phyloP scores from a whole-genome alignment of 805 yeast genomes.

The Candida nonsorbophila region DNA sequence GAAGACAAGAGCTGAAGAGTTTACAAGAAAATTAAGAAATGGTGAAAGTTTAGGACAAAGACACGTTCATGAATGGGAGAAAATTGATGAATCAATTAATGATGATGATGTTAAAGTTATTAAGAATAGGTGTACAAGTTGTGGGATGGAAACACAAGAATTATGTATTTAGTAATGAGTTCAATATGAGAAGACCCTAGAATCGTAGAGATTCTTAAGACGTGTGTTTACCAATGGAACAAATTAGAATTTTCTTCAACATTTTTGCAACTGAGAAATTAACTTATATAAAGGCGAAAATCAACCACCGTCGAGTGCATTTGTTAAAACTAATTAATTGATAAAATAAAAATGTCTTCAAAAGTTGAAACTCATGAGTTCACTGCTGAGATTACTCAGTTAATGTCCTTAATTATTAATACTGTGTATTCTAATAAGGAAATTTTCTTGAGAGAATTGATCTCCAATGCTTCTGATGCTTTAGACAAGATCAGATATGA shows the following conservation, averaged over 20 bases:
- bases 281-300: constrained; percentile 1
- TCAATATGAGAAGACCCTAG: neutral
- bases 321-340: neutral
- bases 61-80: constrained; percentile 69
- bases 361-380: constrained; percentile 85
- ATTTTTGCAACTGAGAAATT: constrained; percentile 6
- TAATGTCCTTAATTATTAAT: constrained; percentile 99
- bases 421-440: constrained; percentile 99
- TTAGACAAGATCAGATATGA: constrained; percentile 97
- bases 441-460: constrained; percentile 97
- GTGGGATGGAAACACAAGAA: constrained; percentile 85
- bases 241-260: constrained; percentile 11
- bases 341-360: constrained; percentile 38
- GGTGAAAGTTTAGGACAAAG: constrained; percentile 48
- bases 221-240: constrained; percentile 9
- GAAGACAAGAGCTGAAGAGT: constrained; percentile 88
- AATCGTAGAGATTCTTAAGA: neutral
- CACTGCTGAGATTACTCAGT: constrained; percentile 99
- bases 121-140: constrained; percentile 63
- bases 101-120: constrained; percentile 28
- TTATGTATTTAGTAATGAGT: constrained; percentile 34
- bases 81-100: constrained; percentile 26
- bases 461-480: constrained; percentile 99
- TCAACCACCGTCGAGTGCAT: no score
- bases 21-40: constrained; percentile 62